phyloP scores from a whole-genome alignment of 2,329 filamentous ascomycete species.

The Exophiala lecanii-corni region DNA sequence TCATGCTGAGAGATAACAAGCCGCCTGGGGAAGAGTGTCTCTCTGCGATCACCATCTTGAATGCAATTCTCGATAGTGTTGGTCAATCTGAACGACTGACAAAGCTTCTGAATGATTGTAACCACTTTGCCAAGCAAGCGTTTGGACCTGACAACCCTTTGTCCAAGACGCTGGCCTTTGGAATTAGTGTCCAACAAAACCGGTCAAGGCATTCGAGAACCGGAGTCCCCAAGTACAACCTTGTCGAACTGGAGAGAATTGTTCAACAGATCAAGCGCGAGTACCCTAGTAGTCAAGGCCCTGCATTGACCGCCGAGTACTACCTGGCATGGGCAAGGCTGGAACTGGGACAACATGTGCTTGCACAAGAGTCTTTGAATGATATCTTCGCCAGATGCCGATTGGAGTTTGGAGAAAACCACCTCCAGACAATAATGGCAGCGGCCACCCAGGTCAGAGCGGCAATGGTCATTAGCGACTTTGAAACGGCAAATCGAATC shows the following conservation, averaged over 20 bases:
- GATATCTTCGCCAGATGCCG: constrained; percentile 7
- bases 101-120: constrained; percentile 9
- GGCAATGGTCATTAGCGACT: constrained; percentile 11
- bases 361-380: constrained; percentile 6
- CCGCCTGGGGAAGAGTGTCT: constrained; percentile 13
- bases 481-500: constrained; percentile 10
- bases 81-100: constrained; percentile 11
- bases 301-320: constrained; percentile 15
- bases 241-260: constrained; percentile 8
- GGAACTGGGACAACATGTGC: constrained; percentile 10
- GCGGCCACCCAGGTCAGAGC: constrained; percentile 14
- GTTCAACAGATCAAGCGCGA: constrained; percentile 1
- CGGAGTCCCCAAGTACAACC: constrained; percentile 8
- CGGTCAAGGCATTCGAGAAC: neutral
- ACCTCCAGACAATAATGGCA: constrained; percentile 19
- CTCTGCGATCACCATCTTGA: constrained; percentile 11
- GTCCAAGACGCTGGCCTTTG: constrained; percentile 15
- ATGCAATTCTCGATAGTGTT: constrained; percentile 14
- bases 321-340: constrained; percentile 19
- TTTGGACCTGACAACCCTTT: constrained; percentile 16
- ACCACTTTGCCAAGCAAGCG: constrained; percentile 9
- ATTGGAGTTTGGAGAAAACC: constrained; percentile 10
- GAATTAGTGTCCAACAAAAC: constrained; percentile 11
- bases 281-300: constrained; percentile 7
- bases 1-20: constrained; percentile 13